These are phyloP conservation scores for Cantharellus cinnabarinus DNA, from an alignment of 768 basidiomycete species.

Conservation along the genomic window DNA sequence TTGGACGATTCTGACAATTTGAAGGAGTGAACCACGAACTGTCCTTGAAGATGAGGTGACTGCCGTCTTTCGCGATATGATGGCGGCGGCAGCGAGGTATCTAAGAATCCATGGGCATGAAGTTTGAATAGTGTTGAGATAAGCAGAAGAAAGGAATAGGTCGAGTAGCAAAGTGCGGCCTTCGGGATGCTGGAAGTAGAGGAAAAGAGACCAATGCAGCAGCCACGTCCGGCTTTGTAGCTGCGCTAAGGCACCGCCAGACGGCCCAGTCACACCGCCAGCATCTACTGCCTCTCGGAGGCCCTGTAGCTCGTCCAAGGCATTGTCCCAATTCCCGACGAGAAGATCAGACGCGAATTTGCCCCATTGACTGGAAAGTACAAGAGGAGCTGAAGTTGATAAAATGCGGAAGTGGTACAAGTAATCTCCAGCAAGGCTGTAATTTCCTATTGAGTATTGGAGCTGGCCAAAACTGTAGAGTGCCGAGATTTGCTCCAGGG, in stretches of 20 bases:
- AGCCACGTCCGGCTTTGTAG: conserved; percentile 92
- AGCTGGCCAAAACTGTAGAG: conserved; percentile 97
- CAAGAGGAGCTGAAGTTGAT: conserved; percentile 81
- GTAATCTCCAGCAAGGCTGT: conserved; percentile 91
- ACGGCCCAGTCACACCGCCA: conserved; percentile 14
- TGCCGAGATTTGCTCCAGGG: conserved; percentile 83
- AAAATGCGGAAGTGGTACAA: conserved; percentile 97
- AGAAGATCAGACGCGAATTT: conserved; percentile 95
- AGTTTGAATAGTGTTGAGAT: conserved; percentile 97
- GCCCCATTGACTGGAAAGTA: conserved; percentile 95
- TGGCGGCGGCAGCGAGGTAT: conserved; percentile 82
- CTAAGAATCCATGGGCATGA: conserved; percentile 86
- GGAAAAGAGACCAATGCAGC: conserved; percentile 93
- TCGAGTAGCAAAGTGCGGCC: conserved; percentile 85
- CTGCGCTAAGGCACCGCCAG: conserved; percentile 26
- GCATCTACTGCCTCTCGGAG: conserved; percentile 78
- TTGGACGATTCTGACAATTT: conserved; percentile 84
- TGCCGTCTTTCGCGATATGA: conserved; percentile 64
- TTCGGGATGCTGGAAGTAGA: conserved; percentile 91
- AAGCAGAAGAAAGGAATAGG: conserved; percentile 87
- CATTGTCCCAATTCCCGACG: conserved; percentile 85
- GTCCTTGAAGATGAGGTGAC: conserved; percentile 36
- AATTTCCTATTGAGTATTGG: conserved; percentile 97
- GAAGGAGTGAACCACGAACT: conserved; percentile 72
- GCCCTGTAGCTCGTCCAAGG: conserved; percentile 84